phyloP scores from a whole-genome alignment of 495 filamentous ascomycete species.

The Jackrogersella multiformis region DNA sequence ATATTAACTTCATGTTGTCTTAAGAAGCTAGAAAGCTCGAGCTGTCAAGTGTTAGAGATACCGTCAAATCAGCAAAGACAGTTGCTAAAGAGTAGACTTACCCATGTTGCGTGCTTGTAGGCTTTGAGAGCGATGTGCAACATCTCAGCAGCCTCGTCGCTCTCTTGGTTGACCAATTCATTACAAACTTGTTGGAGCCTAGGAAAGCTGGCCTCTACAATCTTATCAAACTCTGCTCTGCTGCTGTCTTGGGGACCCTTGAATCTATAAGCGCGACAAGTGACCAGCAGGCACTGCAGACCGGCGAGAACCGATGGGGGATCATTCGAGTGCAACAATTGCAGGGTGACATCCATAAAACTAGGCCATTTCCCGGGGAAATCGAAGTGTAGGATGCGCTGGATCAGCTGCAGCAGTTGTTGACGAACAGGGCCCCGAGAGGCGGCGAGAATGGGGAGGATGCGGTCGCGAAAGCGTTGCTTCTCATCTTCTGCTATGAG shows the following conservation, averaged over 20 bases:
- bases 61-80: neutral
- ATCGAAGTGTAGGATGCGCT: slow-evolving; percentile 94
- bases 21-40: slow-evolving; percentile 82
- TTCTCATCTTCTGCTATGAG: slow-evolving; percentile 89
- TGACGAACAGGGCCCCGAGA: slow-evolving; percentile 81
- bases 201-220: slow-evolving; percentile 92
- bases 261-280: slow-evolving; percentile 93
- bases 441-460: slow-evolving; percentile 86
- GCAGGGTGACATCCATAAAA: slow-evolving; percentile 89
- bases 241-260: slow-evolving; percentile 77
- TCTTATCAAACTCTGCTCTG: slow-evolving; percentile 88
- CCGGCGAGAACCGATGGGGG: slow-evolving; percentile 88
- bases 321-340: slow-evolving; percentile 84
- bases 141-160: slow-evolving; percentile 95
- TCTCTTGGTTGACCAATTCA: slow-evolving; percentile 86
- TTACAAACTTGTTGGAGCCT: slow-evolving; percentile 86
- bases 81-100: slow-evolving; percentile 57
- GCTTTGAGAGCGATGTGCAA: slow-evolving; percentile 92
- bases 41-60: slow-evolving; percentile 60
- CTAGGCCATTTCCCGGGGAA: slow-evolving; percentile 94
- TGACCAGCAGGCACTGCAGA: slow-evolving; percentile 89
- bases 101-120: slow-evolving; percentile 97
- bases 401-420: slow-evolving; percentile 90
- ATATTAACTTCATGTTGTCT: slow-evolving; percentile 84
- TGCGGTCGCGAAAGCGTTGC: slow-evolving; percentile 80